phyloP scores from a whole-genome alignment of 164 flowering plant genomes.

The Magnolia kwangsiensis region DNA sequence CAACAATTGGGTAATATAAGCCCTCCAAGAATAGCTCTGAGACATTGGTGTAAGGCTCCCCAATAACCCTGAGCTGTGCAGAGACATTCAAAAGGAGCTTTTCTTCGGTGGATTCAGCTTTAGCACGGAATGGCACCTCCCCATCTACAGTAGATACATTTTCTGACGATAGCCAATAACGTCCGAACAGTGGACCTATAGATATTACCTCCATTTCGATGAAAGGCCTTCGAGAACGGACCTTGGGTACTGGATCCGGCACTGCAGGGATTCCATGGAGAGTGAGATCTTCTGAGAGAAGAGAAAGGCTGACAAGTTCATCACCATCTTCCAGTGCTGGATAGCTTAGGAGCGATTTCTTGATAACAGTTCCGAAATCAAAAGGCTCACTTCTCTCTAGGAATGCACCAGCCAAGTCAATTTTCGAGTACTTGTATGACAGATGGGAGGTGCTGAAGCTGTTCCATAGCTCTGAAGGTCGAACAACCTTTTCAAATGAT shows the following conservation, averaged over 20 bases:
- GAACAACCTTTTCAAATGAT: slow-evolving; percentile 53
- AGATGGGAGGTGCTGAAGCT: slow-evolving; percentile 34
- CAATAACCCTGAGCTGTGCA: slow-evolving; percentile 52
- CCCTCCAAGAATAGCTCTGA: slow-evolving; percentile 72
- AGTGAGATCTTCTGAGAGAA: slow-evolving; percentile 73
- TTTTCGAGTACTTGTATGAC: slow-evolving; percentile 59
- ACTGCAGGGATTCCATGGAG: slow-evolving; percentile 43
- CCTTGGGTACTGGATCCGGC: slow-evolving; percentile 36
- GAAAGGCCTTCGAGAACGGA: slow-evolving; percentile 24
- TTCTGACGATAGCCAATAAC: slow-evolving; percentile 30
- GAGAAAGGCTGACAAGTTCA: slow-evolving; percentile 40
- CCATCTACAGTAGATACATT: slow-evolving; percentile 25
- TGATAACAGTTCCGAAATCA: slow-evolving; percentile 47
- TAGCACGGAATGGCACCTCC: slow-evolving; percentile 34
- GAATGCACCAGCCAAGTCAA: slow-evolving; percentile 44
- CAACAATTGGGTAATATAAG: slow-evolving; percentile 63
- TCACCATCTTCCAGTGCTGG: slow-evolving; percentile 52
- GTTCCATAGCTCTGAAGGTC: slow-evolving; percentile 49
- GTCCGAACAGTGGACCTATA: slow-evolving; percentile 68
- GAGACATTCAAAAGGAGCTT: slow-evolving; percentile 86
- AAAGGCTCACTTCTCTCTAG: slow-evolving; percentile 62
- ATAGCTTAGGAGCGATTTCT: slow-evolving; percentile 61
- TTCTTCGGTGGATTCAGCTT: slow-evolving; percentile 54
- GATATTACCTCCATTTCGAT: slow-evolving; percentile 61
- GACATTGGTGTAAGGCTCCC: slow-evolving; percentile 35